Base-by-base conservation (phyloP, 495 filamentous ascomycete genomes). In the Astrocystis sublimbata region DNA sequence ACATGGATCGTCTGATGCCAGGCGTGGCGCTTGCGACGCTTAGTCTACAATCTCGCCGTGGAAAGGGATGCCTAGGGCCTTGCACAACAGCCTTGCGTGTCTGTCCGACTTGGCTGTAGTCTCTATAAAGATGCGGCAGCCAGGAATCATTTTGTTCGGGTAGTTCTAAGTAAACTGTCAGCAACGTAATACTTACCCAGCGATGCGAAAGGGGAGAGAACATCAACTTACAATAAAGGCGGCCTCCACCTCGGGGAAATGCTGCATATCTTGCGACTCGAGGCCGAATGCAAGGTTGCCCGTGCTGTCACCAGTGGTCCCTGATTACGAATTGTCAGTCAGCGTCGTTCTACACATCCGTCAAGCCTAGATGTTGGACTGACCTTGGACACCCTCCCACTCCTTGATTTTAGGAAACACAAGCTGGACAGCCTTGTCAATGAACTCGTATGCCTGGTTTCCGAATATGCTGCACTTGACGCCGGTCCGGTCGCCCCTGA, bases 341-440 rank as follows among this genome's bases (percentile, higher is more conserved):
- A n/a, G 46, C 24, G 5, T 35, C 45, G 10, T 10, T 38, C 17
- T 45, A 17, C 15, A 15, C 13, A n/a, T 50, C 24, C 13, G 24
- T 30, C 30, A 47, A 12, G 21, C 6, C 4, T 30, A 43, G 19
- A 13, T 31, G 24, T 36, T 79, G 80, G 68, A 69, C 60, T 55
- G 82, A 64, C 90, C 93, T 72, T 83, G 79, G 36, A 97, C 81
- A 60, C 94, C 94, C 58, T 82, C 81, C 86, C 91, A 98, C 60
- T 98, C 94, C 81, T 97, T 98, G 68, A 98, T 93, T 68, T 86
- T 87, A 52, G 94, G 94, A 71, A 97, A 79, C 7, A 98, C 96
- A 4, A 97, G 78, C 75, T 96, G 89, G 40, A 97, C 79, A 65
- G 89, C 74, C 77, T 93, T 92, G 52, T 90, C 86, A 41, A 98